These are phyloP conservation scores for Elymus sibiricus DNA, from an alignment of 176 grass and related monocot species.

Conservation along the genomic window DNA sequence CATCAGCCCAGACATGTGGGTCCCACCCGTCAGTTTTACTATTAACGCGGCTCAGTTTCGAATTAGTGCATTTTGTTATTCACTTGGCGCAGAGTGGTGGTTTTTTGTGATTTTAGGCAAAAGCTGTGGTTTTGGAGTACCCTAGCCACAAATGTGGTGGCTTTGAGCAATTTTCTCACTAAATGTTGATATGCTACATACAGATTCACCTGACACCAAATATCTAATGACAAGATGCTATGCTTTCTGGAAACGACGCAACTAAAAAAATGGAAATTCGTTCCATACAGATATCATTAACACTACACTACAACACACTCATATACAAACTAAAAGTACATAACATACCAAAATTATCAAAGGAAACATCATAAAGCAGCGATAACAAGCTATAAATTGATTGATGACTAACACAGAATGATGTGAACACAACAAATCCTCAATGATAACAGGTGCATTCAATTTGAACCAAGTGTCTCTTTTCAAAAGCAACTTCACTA, in stretches of 20 bases:
- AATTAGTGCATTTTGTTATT: too few relatives aligned
- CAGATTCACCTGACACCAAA: not conserved
- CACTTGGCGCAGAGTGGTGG: too few relatives aligned
- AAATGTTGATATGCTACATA: not conserved
- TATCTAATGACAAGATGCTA: not conserved
- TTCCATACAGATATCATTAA: not conserved
- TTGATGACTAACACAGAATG: not conserved
- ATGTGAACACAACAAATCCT: constrained; percentile 3
- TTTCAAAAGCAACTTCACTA: not conserved
- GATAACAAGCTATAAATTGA: not conserved
- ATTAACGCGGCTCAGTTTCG: too few relatives aligned
- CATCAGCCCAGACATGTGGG: too few relatives aligned
- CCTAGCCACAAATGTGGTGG: too few relatives aligned
- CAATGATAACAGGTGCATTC: not conserved
- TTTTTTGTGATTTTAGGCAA: too few relatives aligned
- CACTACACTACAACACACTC: not conserved
- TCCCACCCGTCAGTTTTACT: too few relatives aligned
- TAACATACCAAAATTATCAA: not conserved
- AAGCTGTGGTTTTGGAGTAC: too few relatives aligned
- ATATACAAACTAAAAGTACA: not conserved
- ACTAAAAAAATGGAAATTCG: not conserved
- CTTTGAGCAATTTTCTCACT: too few relatives aligned
- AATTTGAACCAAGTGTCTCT: not conserved
- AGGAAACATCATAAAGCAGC: not conserved
- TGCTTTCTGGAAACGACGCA: not conserved